A percentile compares a stretch with the other conserved stretches of the same genome.
Evolutionary conservation across 164 flowering plant genomes (phyloP).

Genomic region (Magnolia changhungtana): DNA sequence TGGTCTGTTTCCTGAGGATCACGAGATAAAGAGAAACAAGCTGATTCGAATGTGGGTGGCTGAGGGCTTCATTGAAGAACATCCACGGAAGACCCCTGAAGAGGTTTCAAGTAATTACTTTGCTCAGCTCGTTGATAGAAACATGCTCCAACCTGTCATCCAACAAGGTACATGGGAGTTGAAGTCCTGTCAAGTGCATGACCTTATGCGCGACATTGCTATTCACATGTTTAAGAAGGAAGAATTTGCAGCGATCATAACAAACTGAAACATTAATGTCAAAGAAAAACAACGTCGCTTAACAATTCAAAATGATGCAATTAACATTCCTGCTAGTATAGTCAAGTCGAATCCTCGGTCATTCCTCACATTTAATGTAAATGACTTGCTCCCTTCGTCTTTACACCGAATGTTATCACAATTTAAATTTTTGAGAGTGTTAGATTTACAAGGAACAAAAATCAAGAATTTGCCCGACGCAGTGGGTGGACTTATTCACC

Average conservation of each 20-base stretch:
- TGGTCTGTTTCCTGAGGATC: too few species aligned
- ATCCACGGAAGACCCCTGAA: constrained; percentile 32
- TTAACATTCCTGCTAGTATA: constrained; percentile 5
- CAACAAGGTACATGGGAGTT: background rate
- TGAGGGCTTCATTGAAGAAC: too few species aligned
- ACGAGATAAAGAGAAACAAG: too few species aligned
- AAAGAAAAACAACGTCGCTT: constrained; percentile 16
- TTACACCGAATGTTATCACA: constrained; percentile 10
- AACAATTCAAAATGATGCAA: constrained; percentile 19
- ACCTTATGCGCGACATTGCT: constrained; percentile 39
- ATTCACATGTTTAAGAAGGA: constrained; percentile 24
- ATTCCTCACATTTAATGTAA: constrained; percentile 19
- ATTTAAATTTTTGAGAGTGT: constrained; percentile 26
- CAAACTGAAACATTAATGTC: background rate
- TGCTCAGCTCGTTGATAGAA: constrained; percentile 33
- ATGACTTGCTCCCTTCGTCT: background rate
- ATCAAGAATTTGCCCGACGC: constrained; percentile 22
- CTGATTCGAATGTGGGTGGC: too few species aligned
- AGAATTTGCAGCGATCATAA: background rate
- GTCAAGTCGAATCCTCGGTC: constrained; percentile 22
- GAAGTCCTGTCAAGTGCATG: constrained; percentile 37
- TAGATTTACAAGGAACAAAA: constrained; percentile 27
- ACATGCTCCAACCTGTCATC: constrained; percentile 24
- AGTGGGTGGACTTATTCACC: constrained; percentile 23
- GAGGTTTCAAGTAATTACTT: constrained; percentile 48